Evolutionary conservation across 257 asterid genomes (phyloP).

Genomic region (Pogostemon cablin): DNA sequence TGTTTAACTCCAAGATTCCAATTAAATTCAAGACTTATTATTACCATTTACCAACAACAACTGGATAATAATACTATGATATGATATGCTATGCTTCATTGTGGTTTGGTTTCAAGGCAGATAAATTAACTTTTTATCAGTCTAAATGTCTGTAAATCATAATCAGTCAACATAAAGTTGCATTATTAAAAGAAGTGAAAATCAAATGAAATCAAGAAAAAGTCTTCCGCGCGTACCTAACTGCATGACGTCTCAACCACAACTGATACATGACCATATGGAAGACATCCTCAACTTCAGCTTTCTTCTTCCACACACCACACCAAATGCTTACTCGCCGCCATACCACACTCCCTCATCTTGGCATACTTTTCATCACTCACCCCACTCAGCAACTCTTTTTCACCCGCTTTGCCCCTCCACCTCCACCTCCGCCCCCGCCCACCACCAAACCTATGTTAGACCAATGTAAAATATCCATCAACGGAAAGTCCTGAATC

Average conservation of each 20-base stretch:
- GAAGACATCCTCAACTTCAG: constrained; percentile 66
- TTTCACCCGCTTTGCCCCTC: constrained; percentile 51
- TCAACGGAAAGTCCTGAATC: constrained; percentile 85
- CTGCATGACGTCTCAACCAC: constrained; percentile 83
- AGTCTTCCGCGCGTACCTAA: constrained; percentile 72
- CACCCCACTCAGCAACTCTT: constrained; percentile 48
- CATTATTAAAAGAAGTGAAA: too few species aligned
- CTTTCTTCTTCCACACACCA: constrained; percentile 58
- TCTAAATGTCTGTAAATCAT: too few species aligned
- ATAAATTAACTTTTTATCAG: too few species aligned
- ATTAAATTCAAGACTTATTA: too few species aligned
- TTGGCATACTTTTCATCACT: constrained; percentile 47
- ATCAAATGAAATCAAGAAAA: too few species aligned
- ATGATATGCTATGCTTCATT: too few species aligned
- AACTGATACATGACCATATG: constrained; percentile 86
- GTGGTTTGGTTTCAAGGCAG: too few species aligned
- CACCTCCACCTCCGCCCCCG: constrained; percentile 37
- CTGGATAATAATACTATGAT: too few species aligned
- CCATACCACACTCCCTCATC: constrained; percentile 58
- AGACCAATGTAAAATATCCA: constrained; percentile 77
- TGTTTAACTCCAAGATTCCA: too few species aligned
- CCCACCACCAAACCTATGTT: constrained; percentile 59
- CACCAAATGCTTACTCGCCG: constrained; percentile 70
- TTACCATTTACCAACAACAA: too few species aligned
- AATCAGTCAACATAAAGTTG: too few species aligned